Percentiles rank a stretch among this genome's conserved stretches.
Evolutionary conservation across 306 rosid genomes (phyloP).

Genomic region (Citrullus amarus): DNA sequence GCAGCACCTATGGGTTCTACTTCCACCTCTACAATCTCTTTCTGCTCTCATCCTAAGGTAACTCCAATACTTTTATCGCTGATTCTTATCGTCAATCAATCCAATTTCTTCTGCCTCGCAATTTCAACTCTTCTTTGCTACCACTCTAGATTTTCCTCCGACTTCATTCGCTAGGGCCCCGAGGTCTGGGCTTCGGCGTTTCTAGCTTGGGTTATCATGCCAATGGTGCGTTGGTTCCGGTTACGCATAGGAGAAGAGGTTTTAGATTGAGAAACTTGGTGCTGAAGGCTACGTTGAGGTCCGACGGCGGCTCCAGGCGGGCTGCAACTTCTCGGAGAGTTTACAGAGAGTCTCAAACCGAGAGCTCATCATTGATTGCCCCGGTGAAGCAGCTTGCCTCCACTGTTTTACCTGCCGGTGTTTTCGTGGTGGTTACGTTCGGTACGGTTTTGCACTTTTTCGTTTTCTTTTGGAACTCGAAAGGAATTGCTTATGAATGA

Average conservation of each 20-base stretch:
- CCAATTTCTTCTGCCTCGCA: background rate
- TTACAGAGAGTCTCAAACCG: constrained; percentile 55
- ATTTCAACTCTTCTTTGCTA: background rate
- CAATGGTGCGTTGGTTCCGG: constrained; percentile 18
- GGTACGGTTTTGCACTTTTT: constrained; percentile 26
- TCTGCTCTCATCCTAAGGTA: constrained; percentile 47
- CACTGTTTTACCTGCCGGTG: constrained; percentile 48
- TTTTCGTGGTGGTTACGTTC: constrained; percentile 45
- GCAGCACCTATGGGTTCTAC: constrained; percentile 38
- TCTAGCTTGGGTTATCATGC: constrained; percentile 11
- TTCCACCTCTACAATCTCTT: constrained; percentile 48
- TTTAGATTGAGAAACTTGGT: constrained; percentile 22
- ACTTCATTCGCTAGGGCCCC: constrained; percentile 18
- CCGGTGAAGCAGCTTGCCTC: constrained; percentile 57
- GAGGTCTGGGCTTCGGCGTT: constrained; percentile 3
- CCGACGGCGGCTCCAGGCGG: constrained; percentile 35
- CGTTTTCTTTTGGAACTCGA: background rate
- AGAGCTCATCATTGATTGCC: constrained; percentile 29
- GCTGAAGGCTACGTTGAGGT: constrained; percentile 39
- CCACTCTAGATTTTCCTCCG: constrained; percentile 15
- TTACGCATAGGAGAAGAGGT: constrained; percentile 16
- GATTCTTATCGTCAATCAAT: background rate
- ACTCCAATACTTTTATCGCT: background rate
- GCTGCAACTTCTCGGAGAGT: constrained; percentile 43
- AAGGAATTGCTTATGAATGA: background rate